Conservation (phyloP, 2,329 filamentous ascomycete genomes). For the Aspergillus hiratsukae region DNA sequence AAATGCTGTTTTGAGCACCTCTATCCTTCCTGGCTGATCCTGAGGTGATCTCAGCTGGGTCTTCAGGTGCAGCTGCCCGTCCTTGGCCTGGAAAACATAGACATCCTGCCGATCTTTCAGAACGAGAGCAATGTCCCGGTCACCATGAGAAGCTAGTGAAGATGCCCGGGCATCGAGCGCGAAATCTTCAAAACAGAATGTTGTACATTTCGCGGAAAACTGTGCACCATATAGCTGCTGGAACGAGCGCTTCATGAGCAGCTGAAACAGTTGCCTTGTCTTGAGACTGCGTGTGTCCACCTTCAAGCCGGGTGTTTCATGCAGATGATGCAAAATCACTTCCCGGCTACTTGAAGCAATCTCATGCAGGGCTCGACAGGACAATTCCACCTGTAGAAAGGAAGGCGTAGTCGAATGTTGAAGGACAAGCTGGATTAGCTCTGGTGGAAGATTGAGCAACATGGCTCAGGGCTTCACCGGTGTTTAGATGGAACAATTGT, state of each 20-base stretch:
- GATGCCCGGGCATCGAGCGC: constrained; percentile 33
- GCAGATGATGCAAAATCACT: constrained; percentile 34
- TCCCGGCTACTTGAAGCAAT: constrained; percentile 33
- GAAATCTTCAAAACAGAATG: constrained; percentile 22
- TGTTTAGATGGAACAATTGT: constrained; percentile 5
- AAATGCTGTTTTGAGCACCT: constrained; percentile 31
- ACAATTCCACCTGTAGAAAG: constrained; percentile 35
- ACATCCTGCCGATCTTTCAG: constrained; percentile 27
- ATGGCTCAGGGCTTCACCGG: constrained; percentile 10
- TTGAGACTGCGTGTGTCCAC: constrained; percentile 13
- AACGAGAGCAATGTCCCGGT: constrained; percentile 23
- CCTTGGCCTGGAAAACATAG: constrained; percentile 20
- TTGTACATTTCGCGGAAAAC: constrained; percentile 27
- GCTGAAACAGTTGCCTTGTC: constrained; percentile 27
- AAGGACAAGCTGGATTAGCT: constrained; percentile 38
- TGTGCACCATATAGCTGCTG: constrained; percentile 34
- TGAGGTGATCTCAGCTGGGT: constrained; percentile 19
- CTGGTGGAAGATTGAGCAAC: constrained; percentile 35
- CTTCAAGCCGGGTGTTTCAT: constrained; percentile 29
- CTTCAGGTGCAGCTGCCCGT: constrained; percentile 14
- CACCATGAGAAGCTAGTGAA: constrained; percentile 17
- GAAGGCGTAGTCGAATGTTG: constrained; percentile 28
- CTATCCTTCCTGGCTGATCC: constrained; percentile 21
- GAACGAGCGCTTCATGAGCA: constrained; percentile 28
- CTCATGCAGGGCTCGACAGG: constrained; percentile 32